Evolutionary conservation across 1,284 basidiomycete species (phyloP).

Genomic region (Athelia psychrophila): DNA sequence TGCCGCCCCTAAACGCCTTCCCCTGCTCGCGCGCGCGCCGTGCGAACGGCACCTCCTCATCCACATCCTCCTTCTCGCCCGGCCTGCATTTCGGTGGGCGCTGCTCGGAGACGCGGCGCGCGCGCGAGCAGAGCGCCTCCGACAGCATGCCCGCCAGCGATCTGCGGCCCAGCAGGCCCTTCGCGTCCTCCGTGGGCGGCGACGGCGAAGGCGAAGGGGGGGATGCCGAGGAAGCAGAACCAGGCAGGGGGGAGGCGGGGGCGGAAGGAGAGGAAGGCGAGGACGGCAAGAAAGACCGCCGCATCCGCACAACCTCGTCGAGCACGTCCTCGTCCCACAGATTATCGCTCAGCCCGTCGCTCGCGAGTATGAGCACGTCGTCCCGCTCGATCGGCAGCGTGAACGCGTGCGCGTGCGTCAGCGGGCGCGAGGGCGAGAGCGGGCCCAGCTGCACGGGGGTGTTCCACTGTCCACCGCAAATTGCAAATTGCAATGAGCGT

Average conservation of each 20-base stretch:
- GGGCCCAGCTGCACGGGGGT: conserved; percentile 90
- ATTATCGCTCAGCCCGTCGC: conserved; percentile 92
- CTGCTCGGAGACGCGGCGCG: conserved; percentile 55
- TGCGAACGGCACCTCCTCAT: conserved; percentile 67
- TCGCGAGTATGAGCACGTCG: conserved; percentile 89
- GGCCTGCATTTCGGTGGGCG: conserved; percentile 7
- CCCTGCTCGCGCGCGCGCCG: conserved; percentile 64
- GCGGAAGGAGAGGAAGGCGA: conserved; percentile 4
- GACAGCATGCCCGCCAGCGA: conserved; percentile 65
- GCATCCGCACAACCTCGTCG: conserved; percentile 80
- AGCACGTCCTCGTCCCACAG: conserved; percentile 94
- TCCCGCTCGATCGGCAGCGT: conserved; percentile 79
- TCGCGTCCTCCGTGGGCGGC: conserved; percentile 8
- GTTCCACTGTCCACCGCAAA: conserved; percentile 89
- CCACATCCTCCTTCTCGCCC: conserved; percentile 19
- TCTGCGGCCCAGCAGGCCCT: conserved; percentile 40
- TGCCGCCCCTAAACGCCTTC: conserved; percentile 64
- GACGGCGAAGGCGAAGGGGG: conserved; percentile 1
- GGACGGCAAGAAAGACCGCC: conserved; percentile 34
- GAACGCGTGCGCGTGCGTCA: conserved; percentile 66
- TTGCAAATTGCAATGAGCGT: conserved; percentile 10
- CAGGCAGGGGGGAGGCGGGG: background rate
- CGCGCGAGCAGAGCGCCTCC: conserved; percentile 71
- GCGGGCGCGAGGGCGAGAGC: conserved; percentile 64
- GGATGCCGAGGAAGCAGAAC: background rate